Conservation (phyloP, 1,284 basidiomycete genomes). For the Boletellus deceptivus region DNA sequence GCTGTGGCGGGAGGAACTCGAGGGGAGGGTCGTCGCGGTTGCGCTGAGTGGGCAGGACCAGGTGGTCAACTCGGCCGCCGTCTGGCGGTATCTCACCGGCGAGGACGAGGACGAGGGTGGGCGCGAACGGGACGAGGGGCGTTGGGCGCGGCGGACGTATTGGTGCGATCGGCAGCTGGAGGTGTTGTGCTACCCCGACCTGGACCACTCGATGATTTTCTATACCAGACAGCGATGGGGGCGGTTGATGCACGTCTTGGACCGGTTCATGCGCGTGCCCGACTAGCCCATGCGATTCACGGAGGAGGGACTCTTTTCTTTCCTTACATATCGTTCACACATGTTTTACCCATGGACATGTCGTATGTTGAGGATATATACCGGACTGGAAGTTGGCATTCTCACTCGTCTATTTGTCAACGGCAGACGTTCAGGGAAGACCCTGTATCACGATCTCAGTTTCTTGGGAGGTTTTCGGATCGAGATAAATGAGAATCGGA, state of each 20-base stretch:
- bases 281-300: not conserved
- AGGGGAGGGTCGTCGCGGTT: constrained; percentile 37
- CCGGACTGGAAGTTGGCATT: no score
- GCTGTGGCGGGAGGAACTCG: constrained; percentile 58
- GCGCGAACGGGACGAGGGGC: not conserved
- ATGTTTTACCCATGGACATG: no score
- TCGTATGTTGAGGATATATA: no score
- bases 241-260: constrained; percentile 42
- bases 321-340: no score
- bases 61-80: constrained; percentile 50
- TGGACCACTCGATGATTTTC: constrained; percentile 61
- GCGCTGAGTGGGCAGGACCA: constrained; percentile 56
- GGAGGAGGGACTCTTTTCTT: no score
- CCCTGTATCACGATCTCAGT: no score
- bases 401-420: no score
- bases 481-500: no score
- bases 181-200: constrained; percentile 48
- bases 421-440: no score
- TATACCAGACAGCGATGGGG: constrained; percentile 39
- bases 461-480: no score
- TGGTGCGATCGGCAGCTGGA: constrained; percentile 42
- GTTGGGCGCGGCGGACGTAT: constrained; percentile 3
- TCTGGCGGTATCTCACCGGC: constrained; percentile 52
- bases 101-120: constrained; percentile 27
- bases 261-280: constrained; percentile 30